Evolutionary conservation across 805 yeast species (phyloP).

Genomic region (Wickerhamomyces rabaulensis): DNA sequence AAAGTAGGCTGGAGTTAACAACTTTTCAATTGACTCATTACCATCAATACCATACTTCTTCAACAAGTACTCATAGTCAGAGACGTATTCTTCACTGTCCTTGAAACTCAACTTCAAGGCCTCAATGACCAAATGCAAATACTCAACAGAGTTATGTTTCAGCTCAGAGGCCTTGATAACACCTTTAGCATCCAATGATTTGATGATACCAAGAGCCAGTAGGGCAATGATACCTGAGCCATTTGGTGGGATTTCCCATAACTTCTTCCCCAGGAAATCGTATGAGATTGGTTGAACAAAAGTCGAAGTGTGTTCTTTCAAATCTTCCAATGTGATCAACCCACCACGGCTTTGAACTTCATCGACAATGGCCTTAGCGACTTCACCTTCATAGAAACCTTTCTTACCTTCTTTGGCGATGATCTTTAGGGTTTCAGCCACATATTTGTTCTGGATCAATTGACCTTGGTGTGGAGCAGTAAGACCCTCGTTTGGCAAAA

Average conservation of each 20-base stretch:
- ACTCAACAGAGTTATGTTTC: conserved; percentile 65
- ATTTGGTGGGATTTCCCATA: conserved; percentile 85
- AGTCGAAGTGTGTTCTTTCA: conserved; percentile 51
- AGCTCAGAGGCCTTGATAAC: conserved; percentile 36
- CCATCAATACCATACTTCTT: conserved; percentile 28
- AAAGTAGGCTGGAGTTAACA: conserved; percentile 47
- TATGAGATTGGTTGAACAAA: conserved; percentile 60
- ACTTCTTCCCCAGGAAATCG: conserved; percentile 44
- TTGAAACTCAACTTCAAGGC: conserved; percentile 66
- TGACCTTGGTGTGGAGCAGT: conserved; percentile 56
- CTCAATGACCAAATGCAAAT: conserved; percentile 66
- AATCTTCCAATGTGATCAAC: conserved; percentile 49
- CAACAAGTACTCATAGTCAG: conserved; percentile 47
- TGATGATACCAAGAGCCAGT: conserved; percentile 61
- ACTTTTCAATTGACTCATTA: conserved; percentile 29
- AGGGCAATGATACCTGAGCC: conserved; percentile 79
- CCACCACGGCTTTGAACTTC: conserved; percentile 52
- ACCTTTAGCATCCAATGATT: conserved; percentile 43
- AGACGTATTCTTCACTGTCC: conserved; percentile 69
- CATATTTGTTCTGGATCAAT: conserved; percentile 41
- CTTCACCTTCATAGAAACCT: conserved; percentile 67
- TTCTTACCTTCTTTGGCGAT: conserved; percentile 54
- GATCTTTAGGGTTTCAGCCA: conserved; percentile 47
- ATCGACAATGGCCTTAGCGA: conserved; percentile 59
- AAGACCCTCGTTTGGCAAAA: conserved; percentile 33